A percentile compares a stretch with the other conserved stretches of the same genome.
phyloP scores from a whole-genome alignment of 148 eudicot species.

The Bassia scoparia region DNA sequence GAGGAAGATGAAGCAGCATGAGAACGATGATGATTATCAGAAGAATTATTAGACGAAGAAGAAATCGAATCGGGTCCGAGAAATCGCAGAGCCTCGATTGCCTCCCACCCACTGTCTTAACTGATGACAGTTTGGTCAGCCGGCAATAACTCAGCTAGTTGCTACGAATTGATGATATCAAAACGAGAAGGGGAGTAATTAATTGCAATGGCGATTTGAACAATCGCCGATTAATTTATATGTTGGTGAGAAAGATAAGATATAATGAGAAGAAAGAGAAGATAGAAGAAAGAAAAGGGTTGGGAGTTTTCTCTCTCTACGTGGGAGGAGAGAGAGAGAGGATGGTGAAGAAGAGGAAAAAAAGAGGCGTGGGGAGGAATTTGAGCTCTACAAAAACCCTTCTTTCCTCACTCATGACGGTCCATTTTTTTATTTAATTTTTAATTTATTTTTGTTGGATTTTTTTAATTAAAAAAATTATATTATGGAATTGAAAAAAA shows the following conservation, averaged over 20 bases:
- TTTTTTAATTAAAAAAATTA: too few species aligned
- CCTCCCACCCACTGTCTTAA: slow-evolving; percentile 86
- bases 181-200: neutral
- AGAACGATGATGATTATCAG: slow-evolving; percentile 69
- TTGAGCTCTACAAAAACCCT: slow-evolving; percentile 22
- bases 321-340: slow-evolving; percentile 23
- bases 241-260: neutral
- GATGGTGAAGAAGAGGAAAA: neutral
- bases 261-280: neutral
- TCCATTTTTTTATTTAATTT: neutral
- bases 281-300: neutral
- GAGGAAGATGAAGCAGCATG: slow-evolving; percentile 52
- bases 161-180: too few species aligned
- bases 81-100: slow-evolving; percentile 59
- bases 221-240: slow-evolving; percentile 16
- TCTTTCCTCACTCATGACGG: neutral
- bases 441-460: neutral
- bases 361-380: neutral
- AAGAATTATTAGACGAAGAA: slow-evolving; percentile 31
- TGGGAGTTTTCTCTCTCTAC: slow-evolving; percentile 31
- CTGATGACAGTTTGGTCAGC: slow-evolving; percentile 88
- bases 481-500: too few species aligned
- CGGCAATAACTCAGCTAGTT: slow-evolving; percentile 85
- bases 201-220: slow-evolving; percentile 15
- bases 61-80: slow-evolving; percentile 68